Conservation (phyloP, 345 rosid genomes). For the Turritis glabra region DNA sequence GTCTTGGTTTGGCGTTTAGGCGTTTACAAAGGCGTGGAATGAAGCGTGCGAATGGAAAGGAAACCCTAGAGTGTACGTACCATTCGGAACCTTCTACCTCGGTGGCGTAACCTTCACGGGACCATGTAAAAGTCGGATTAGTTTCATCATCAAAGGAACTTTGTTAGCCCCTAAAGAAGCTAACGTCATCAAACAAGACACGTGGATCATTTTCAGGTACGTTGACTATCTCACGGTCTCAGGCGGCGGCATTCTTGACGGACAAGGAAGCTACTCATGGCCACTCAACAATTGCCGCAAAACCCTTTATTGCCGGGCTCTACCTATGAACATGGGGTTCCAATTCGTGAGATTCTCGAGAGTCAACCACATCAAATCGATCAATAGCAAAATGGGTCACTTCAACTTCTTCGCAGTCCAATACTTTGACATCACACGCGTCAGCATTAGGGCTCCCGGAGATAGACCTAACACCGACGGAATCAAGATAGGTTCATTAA, state of each 20-base stretch:
- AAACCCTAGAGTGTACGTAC: constrained; percentile 28
- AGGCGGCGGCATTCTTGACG: constrained; percentile 35
- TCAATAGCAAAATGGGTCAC: constrained; percentile 42
- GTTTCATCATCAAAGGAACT: constrained; percentile 37
- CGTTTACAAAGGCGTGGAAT: constrained; percentile 39
- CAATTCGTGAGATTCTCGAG: constrained; percentile 34
- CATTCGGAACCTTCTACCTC: constrained; percentile 32
- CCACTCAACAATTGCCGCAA: constrained; percentile 16
- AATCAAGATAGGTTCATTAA: constrained; percentile 34
- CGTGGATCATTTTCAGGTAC: constrained; percentile 34
- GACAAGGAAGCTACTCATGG: constrained; percentile 39
- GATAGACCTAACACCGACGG: constrained; percentile 43
- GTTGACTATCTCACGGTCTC: constrained; percentile 32
- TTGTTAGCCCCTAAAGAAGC: constrained; percentile 38
- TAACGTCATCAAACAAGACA: constrained; percentile 25
- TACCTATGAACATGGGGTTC: constrained; percentile 37
- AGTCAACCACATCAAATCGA: constrained; percentile 12
- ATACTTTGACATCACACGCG: background rate
- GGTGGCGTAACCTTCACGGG: constrained; percentile 31
- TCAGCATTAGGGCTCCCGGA: constrained; percentile 27
- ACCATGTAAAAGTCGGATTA: constrained; percentile 29
- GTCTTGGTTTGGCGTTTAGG: constrained; percentile 13
- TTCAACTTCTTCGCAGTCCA: constrained; percentile 25
- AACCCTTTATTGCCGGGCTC: constrained; percentile 5
- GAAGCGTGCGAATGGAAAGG: constrained; percentile 35